A percentile compares a stretch with the other conserved stretches of the same genome.
Conservation (phyloP, 768 basidiomycete species). For the Pleurotus platypus region DNA sequence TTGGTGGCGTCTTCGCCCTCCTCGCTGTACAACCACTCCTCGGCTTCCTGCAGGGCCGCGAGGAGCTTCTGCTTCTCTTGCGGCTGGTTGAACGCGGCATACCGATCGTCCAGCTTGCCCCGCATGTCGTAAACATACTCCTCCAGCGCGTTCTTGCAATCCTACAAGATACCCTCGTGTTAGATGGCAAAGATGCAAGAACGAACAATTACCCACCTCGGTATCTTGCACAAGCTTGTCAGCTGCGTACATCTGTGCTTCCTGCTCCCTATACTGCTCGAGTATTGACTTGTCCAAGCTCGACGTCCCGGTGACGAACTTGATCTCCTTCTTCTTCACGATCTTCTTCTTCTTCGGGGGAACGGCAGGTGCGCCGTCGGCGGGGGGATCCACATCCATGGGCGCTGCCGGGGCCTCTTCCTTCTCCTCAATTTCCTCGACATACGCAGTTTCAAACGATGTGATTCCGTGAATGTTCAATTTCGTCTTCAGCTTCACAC, state of each 20-base stretch:
- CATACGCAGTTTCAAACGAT: slow-evolving; percentile 83
- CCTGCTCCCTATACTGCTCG: slow-evolving; percentile 71
- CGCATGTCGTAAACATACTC: slow-evolving; percentile 98
- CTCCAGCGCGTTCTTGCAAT: slow-evolving; percentile 97
- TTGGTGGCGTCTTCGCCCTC: slow-evolving; percentile 96
- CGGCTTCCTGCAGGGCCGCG: slow-evolving; percentile 66
- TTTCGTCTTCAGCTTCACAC: slow-evolving; percentile 88
- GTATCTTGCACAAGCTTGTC: slow-evolving; percentile 99
- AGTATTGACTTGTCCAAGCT: slow-evolving; percentile 63
- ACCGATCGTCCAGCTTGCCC: slow-evolving; percentile 87
- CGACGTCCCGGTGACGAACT: slow-evolving; percentile 62
- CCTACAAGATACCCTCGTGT: slow-evolving; percentile 37
- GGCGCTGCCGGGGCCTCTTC: slow-evolving; percentile 56
- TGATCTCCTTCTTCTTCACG: slow-evolving; percentile 79
- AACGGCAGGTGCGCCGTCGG: slow-evolving; percentile 21
- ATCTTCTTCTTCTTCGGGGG: slow-evolving; percentile 84
- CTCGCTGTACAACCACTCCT: slow-evolving; percentile 97
- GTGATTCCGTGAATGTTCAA: slow-evolving; percentile 84
- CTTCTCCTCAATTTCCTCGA: slow-evolving; percentile 78
- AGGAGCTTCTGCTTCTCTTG: slow-evolving; percentile 79
- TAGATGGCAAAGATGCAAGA: slow-evolving; percentile 3
- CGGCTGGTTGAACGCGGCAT: slow-evolving; percentile 68
- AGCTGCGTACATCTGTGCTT: slow-evolving; percentile 82
- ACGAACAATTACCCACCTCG: slow-evolving; percentile 54
- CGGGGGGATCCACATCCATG: slow-evolving; percentile 61